Base-by-base conservation (phyloP, 164 flowering plant genomes). In the Cinnamomum chago region DNA sequence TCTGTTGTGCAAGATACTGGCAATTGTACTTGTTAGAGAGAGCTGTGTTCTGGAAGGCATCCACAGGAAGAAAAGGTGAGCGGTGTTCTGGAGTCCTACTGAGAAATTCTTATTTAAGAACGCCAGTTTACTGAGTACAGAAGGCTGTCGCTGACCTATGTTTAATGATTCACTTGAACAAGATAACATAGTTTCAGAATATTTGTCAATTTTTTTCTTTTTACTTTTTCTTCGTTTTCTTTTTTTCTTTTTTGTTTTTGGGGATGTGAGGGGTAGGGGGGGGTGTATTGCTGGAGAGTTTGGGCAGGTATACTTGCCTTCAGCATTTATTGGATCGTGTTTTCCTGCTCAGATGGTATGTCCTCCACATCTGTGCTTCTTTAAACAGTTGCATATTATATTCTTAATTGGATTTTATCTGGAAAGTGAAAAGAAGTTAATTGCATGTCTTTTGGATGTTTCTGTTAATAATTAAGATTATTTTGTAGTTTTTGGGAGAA, bases 151-250 rank as follows among this genome's bases (percentile, higher is more conserved):
- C 60, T 75, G 77, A 68, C 50, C 64, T 55, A 66, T 76, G 68
- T 64, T 74, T 67, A 70, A 78, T 62, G 73, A 70, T 70, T 68
- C 22, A 72, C 71, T 58, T 27, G 27, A 67, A 68, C 71, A 7
- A 73, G 81, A 76, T 79, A 73, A 73, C 78, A 40, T 76, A 67
- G 79, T 70, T 76, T 76, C 70, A 51, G 78, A 78, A 75, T 60
- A 70, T 74, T 73, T 50, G 75, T 72, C 73, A 68, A 50, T 72
- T 76, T 76, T 58, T 71, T 71, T 64, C 50, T 47, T 79, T 76
- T 79, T 76, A 58, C 67, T 24, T 68, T 52, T 62, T 51, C 35
- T 28, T 22, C n/a, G 33, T n/a, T 51, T 18, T 77, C 62, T 35
- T 7, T 40, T 40, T 40, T 35, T 7, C 0, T 6, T 30, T 30